Percentiles rank a stretch among this genome's conserved stretches.
Conservation (phyloP, 2,329 filamentous ascomycete genomes). For the Xylaria sp. region DNA sequence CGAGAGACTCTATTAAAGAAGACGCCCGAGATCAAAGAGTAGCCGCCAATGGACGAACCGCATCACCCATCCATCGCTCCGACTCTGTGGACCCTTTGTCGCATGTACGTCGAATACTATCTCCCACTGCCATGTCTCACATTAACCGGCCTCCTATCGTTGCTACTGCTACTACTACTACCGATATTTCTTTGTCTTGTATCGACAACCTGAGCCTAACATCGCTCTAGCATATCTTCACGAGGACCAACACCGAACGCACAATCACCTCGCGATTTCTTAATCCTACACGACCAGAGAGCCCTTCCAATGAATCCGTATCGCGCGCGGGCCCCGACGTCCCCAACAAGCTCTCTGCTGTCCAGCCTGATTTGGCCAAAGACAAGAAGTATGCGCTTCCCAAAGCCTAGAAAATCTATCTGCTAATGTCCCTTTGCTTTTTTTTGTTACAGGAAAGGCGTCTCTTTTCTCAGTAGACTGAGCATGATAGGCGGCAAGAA, state of each 20-base stretch:
- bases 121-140: neutral
- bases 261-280: slow-evolving; percentile 59
- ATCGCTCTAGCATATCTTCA: slow-evolving; percentile 58
- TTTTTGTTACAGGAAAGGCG: slow-evolving; percentile 73
- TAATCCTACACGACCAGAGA: slow-evolving; percentile 63
- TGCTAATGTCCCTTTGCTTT: slow-evolving; percentile 30
- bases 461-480: slow-evolving; percentile 87
- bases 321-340: slow-evolving; percentile 56
- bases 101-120: slow-evolving; percentile 61
- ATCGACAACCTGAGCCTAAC: slow-evolving; percentile 12
- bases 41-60: slow-evolving; percentile 32
- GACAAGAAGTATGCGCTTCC: slow-evolving; percentile 71
- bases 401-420: neutral
- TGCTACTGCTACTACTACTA: slow-evolving; percentile 20
- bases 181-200: neutral
- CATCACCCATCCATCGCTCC: slow-evolving; percentile 36
- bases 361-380: slow-evolving; percentile 56
- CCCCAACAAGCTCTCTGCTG: slow-evolving; percentile 48
- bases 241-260: slow-evolving; percentile 49
- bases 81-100: slow-evolving; percentile 73
- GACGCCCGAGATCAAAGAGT: slow-evolving; percentile 30
- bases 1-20: slow-evolving; percentile 30
- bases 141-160: neutral
- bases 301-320: slow-evolving; percentile 55
- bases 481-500: slow-evolving; percentile 84